phyloP scores from a whole-genome alignment of 2,329 filamentous ascomycete species.

The Aspergillus carbonarius region DNA sequence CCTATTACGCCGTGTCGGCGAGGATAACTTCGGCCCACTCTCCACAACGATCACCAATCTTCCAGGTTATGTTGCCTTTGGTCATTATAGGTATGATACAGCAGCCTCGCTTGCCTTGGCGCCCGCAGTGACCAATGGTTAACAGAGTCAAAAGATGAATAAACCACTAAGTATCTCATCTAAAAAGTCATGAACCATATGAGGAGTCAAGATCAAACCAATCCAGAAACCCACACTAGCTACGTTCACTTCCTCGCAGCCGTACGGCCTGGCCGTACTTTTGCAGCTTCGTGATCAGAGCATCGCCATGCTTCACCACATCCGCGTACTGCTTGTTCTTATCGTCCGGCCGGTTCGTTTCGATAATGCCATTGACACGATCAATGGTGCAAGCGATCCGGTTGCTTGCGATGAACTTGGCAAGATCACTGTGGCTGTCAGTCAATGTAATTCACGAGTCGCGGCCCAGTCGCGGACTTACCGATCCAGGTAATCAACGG shows the following conservation, averaged over 20 bases:
- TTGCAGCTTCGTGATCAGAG: constrained; percentile 97
- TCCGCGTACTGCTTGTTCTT: constrained; percentile 99
- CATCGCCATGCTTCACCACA: constrained; percentile 94
- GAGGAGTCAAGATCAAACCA: constrained; percentile 2
- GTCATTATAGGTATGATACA: constrained; percentile 27
- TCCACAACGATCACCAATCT: neutral
- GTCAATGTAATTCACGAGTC: constrained; percentile 1
- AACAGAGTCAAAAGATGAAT: constrained; percentile 11
- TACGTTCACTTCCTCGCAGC: constrained; percentile 89
- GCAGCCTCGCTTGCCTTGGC: constrained; percentile 23
- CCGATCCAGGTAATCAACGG: constrained; percentile 93
- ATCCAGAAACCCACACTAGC: constrained; percentile 46
- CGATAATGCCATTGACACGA: constrained; percentile 92
- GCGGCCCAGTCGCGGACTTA: constrained; percentile 46
- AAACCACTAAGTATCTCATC: constrained; percentile 10
- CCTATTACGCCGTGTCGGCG: neutral
- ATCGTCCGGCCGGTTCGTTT: constrained; percentile 95
- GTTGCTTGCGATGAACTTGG: constrained; percentile 93
- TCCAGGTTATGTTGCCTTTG: constrained; percentile 16
- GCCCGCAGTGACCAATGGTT: constrained; percentile 14
- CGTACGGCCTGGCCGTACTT: constrained; percentile 98
- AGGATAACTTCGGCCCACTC: neutral
- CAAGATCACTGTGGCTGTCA: constrained; percentile 68
- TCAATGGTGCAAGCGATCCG: constrained; percentile 97
- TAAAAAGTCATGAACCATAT: constrained; percentile 3